Evolutionary conservation across 495 filamentous ascomycete genomes (phyloP).

Genomic region (Oidiodendron maius): DNA sequence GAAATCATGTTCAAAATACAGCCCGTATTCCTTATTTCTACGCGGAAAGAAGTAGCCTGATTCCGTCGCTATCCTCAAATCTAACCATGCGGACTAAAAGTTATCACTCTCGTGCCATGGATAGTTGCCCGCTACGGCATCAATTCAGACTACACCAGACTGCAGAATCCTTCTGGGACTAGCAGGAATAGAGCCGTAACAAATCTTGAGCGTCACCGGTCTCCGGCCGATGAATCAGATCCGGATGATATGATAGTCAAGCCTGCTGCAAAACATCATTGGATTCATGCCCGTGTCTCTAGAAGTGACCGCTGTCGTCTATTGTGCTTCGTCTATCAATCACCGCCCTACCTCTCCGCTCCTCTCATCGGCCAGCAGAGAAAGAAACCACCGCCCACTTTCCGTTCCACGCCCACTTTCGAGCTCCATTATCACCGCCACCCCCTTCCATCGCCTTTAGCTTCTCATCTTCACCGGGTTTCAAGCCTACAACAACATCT

Average conservation of each 20-base stretch:
- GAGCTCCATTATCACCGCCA: slow-evolving; percentile 58
- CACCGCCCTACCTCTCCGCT: background rate
- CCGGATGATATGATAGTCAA: background rate
- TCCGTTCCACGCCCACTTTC: slow-evolving; percentile 96
- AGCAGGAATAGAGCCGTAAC: background rate
- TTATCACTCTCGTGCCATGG: too few species aligned
- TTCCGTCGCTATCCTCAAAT: too few species aligned
- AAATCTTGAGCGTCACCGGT: background rate
- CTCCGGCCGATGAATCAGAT: background rate
- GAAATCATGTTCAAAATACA: too few species aligned
- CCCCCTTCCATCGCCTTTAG: slow-evolving; percentile 61
- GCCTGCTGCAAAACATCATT: background rate
- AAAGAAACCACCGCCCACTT: slow-evolving; percentile 97
- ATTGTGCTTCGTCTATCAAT: background rate
- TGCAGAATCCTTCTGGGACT: too few species aligned
- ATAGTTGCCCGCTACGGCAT: too few species aligned
- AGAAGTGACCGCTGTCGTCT: background rate
- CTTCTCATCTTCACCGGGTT: slow-evolving; percentile 71
- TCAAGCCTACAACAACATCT: slow-evolving; percentile 88
- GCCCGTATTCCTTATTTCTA: too few species aligned
- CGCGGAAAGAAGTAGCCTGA: too few species aligned
- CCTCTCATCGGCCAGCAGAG: slow-evolving; percentile 29
- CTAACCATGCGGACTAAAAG: too few species aligned
- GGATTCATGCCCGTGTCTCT: background rate
- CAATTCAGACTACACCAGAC: too few species aligned